Evolutionary conservation across 352 stramenopile genomes (phyloP).

Genomic region (Thalassiosira livingstoniorum): DNA sequence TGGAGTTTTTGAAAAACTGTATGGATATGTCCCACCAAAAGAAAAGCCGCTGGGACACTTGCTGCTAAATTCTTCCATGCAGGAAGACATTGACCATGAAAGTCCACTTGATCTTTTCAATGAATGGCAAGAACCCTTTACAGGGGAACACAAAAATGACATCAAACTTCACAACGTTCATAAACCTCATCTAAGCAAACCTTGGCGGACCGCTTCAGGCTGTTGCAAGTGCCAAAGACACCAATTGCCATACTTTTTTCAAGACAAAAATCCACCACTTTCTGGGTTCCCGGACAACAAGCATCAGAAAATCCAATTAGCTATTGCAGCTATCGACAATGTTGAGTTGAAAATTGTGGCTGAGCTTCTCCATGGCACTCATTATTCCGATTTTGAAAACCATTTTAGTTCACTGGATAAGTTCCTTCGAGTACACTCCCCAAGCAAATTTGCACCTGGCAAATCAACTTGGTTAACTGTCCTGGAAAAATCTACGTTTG

Average conservation of each 20-base stretch:
- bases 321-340: constrained; percentile 87
- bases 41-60: constrained; percentile 55
- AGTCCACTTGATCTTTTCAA: constrained; percentile 68
- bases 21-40: constrained; percentile 56
- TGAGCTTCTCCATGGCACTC: constrained; percentile 94
- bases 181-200: constrained; percentile 54
- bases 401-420: constrained; percentile 86
- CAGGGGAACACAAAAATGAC: not conserved
- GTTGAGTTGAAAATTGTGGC: constrained; percentile 91
- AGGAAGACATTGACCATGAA: constrained; percentile 58
- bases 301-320: constrained; percentile 92
- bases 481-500: constrained; percentile 87
- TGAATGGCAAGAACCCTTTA: constrained; percentile 50
- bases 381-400: constrained; percentile 91
- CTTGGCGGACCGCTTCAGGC: constrained; percentile 63
- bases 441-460: constrained; percentile 72
- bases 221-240: constrained; percentile 91
- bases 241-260: constrained; percentile 91
- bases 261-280: constrained; percentile 74
- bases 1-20: constrained; percentile 59
- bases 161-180: constrained; percentile 42
- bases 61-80: constrained; percentile 63
- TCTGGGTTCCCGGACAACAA: constrained; percentile 94
- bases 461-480: constrained; percentile 85
- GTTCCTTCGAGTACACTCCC: constrained; percentile 91